Percentiles rank a stretch among this genome's conserved stretches.
Evolutionary conservation across 805 yeast species (phyloP).

Genomic region (Sporopachydermia lactativora): DNA sequence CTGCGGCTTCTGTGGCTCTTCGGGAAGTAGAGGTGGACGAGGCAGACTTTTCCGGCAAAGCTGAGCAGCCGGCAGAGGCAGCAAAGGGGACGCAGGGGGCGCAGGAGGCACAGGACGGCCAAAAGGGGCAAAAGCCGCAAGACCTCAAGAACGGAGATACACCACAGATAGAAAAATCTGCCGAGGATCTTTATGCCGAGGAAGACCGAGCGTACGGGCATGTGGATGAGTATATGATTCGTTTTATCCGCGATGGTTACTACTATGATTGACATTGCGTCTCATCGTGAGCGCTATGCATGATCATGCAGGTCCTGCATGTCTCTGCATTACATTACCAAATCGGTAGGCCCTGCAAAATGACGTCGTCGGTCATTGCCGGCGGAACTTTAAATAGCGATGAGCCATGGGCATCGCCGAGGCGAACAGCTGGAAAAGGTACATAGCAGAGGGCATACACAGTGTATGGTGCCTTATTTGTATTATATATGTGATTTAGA

Average conservation of each 20-base stretch:
- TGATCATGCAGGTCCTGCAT: too few species aligned
- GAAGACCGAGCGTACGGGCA: conserved; percentile 44
- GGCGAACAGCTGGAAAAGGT: too few species aligned
- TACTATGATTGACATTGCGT: conserved; percentile 38
- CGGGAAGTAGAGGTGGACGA: conserved; percentile 72
- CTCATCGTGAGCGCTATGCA: too few species aligned
- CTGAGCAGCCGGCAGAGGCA: conserved; percentile 8
- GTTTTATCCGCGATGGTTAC: conserved; percentile 74
- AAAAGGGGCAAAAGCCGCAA: conserved; percentile 8
- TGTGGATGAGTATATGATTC: conserved; percentile 92
- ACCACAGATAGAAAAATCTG: too few species aligned
- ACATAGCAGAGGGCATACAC: too few species aligned
- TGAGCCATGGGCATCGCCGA: too few species aligned
- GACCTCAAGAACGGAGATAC: conserved; percentile 18
- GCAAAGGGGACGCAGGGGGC: conserved; percentile 6
- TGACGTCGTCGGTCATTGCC: too few species aligned
- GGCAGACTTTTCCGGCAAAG: conserved; percentile 47
- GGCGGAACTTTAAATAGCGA: too few species aligned
- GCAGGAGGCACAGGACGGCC: conserved; percentile 5
- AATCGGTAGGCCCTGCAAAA: too few species aligned
- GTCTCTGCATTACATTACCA: too few species aligned
- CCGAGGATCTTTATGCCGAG: conserved; percentile 37
- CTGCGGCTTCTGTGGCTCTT: conserved; percentile 84
- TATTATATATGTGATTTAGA: too few species aligned
- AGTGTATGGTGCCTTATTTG: too few species aligned